Base-by-base conservation (phyloP, 73 alveolate species). In the Symbiodinium natans region DNA sequence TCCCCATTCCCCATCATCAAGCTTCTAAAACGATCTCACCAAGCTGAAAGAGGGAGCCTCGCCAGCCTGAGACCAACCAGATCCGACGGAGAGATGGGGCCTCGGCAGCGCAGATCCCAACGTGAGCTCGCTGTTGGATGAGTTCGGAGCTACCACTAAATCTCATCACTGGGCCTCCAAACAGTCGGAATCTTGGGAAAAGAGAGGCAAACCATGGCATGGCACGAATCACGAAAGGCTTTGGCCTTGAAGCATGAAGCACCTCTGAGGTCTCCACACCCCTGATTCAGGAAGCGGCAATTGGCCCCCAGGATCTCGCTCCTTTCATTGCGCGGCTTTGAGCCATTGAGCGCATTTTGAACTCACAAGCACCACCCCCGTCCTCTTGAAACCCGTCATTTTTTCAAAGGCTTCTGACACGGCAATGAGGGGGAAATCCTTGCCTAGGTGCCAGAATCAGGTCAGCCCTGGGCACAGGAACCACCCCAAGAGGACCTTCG, bases 211-310 rank as follows among this genome's bases (percentile, higher is more conserved):
- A n/a, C n/a, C n/a, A n/a, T n/a, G n/a, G n/a, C n/a, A n/a, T n/a
- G n/a, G n/a, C n/a, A n/a, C n/a, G n/a, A n/a, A n/a, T n/a, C n/a
- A n/a, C n/a, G n/a, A n/a, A n/a, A n/a, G n/a, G n/a, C n/a, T n/a
- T n/a, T n/a, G n/a, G n/a, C n/a, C n/a, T n/a, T n/a, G n/a, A n/a
- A n/a, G n/a, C n/a, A n/a, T n/a, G n/a, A n/a, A n/a, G n/a, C n/a
- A n/a, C n/a, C 59, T 21, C 83, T 36, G 83, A 25, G 94, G 94
- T 85, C 10, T 33, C 85, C 43, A 59, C 94, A 87, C 63, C 94
- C 94, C 94, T 87, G 94, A 87, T 87, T 87, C 85, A 87, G 94
- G 94, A 87, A 87, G 94, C 94, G 94, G 85, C 94, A 87, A 54
- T 87, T 87, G 80, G 94, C 94, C 94, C 94, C 84, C 21, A 87